phyloP scores from a whole-genome alignment of 345 rosid genomes.

The Populus tremula region DNA sequence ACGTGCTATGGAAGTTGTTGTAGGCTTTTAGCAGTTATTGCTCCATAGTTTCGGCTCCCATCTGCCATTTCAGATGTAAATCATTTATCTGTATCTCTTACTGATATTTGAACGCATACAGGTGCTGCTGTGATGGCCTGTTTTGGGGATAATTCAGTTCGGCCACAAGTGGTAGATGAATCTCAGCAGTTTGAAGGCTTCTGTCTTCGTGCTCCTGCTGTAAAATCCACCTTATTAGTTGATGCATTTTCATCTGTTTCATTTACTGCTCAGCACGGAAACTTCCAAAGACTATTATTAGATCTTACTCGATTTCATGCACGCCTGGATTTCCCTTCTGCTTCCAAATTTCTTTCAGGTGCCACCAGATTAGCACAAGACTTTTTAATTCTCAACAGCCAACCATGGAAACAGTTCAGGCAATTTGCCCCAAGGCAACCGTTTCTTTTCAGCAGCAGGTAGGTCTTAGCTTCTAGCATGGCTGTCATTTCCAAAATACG shows the following conservation, averaged over 20 bases:
- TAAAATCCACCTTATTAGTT: constrained; percentile 59
- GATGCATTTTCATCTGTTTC: constrained; percentile 73
- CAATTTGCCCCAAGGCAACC: constrained; percentile 57
- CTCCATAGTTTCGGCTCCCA: no score
- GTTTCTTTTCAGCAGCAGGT: constrained; percentile 96
- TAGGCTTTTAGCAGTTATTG: neutral
- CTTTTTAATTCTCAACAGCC: constrained; percentile 58
- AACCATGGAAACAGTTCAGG: constrained; percentile 46
- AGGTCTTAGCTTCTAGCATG: constrained; percentile 3
- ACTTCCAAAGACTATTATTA: constrained; percentile 62
- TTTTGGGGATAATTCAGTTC: constrained; percentile 56
- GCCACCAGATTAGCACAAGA: constrained; percentile 60
- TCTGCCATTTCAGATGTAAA: neutral
- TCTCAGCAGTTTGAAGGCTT: constrained; percentile 40
- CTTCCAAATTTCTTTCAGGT: constrained; percentile 60
- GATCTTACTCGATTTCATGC: constrained; percentile 78
- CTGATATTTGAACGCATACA: constrained; percentile 20
- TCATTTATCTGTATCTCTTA: neutral
- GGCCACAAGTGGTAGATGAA: constrained; percentile 35
- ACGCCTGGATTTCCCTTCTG: constrained; percentile 75
- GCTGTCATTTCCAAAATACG: neutral
- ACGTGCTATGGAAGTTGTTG: neutral
- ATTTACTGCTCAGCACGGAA: constrained; percentile 82
- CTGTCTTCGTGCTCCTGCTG: constrained; percentile 40
- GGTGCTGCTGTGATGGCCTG: constrained; percentile 66